Evolutionary conservation across 495 filamentous ascomycete species (phyloP).

Genomic region (Terfezia boudieri): DNA sequence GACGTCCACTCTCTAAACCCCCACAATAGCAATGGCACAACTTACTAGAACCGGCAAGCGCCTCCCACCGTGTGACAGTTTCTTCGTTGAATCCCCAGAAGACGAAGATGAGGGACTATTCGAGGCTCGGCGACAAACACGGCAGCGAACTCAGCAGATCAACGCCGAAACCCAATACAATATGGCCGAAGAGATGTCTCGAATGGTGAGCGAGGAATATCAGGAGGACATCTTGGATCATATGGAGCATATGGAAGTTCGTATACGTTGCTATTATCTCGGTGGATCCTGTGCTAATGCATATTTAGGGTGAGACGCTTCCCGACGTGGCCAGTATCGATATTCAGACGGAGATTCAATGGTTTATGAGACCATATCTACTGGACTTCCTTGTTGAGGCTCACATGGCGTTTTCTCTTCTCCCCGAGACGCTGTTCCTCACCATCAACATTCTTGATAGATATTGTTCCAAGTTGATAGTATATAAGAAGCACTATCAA

Average conservation of each 20-base stretch:
- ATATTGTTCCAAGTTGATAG: constrained; percentile 94
- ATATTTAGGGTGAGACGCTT: constrained; percentile 55
- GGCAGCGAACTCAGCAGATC: constrained; percentile 17
- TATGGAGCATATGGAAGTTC: constrained; percentile 75
- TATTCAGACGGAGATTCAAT: constrained; percentile 96
- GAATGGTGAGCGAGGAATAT: constrained; percentile 62
- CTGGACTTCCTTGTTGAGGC: constrained; percentile 97
- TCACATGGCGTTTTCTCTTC: constrained; percentile 76
- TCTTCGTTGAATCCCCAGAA: constrained; percentile 54
- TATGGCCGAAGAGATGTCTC: constrained; percentile 72
- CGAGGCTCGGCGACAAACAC: constrained; percentile 10
- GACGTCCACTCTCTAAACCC: constrained; percentile 17
- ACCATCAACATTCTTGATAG: constrained; percentile 91
- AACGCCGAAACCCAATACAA: constrained; percentile 18
- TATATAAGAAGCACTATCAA: constrained; percentile 98
- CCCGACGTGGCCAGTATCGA: constrained; percentile 95
- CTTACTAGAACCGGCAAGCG: constrained; percentile 26
- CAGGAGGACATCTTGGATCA: constrained; percentile 78
- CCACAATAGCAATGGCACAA: constrained; percentile 46
- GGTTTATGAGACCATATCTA: constrained; percentile 98
- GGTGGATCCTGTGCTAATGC: neutral
- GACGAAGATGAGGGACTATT: constrained; percentile 16
- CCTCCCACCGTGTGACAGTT: constrained; percentile 47
- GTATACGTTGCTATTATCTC: constrained; percentile 1
- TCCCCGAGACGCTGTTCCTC: constrained; percentile 86